Evolutionary conservation across 139 green algal species (phyloP), one percentile per base, ranked within the genome.

Genomic region (Chlorella sorokiniana): DNA sequence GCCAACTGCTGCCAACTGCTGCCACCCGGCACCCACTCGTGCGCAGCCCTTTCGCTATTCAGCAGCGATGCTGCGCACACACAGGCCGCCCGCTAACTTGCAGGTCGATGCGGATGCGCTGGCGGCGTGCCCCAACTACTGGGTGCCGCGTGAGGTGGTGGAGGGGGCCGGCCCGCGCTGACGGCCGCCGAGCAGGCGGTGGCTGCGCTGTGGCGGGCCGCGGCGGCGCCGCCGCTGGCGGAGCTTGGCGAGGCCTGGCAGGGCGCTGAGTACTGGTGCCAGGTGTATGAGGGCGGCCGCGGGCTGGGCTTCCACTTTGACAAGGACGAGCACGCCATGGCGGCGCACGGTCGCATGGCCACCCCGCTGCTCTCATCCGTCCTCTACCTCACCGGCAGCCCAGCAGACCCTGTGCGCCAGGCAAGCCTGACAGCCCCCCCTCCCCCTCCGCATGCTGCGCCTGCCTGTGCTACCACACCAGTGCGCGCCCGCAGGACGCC

Each of bases 291-390:
- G 70, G 69, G 74, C n/a, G 91, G 91, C 9, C 69, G 76, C 20
- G 91, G 91, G n/a, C 83, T 94, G 33, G 86, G 56, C 7, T 95
- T 95, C 54, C 91, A 95, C 75, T 94, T 94, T 78, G 91, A 95
- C 81, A 95, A 95, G 69, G 91, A 95, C 54, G 91, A 95, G 74
- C 62, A 88, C 38, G 40, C 78, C n/a, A 77, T 94, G 72, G 77
- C 69, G 33, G 56, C 70, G 18, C 52, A 80, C 20, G 69, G 86
- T 4, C 27, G 67, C 31, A 94, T 93, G 87, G 33, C 59, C 27
- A 87, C 90, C 31, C 91, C 91, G 25, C 44, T 90, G 2, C 70
- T 88, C 64, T 93, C 89, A 4, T 90, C 83, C 29, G 84, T 95
- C 8, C 77, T 94, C 29, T 95, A 95, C 74, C 73, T 94, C 1